Percentiles rank a stretch among this genome's conserved stretches.
These are phyloP conservation scores for Suhomyces anneliseae DNA, from an alignment of 1,139 yeast genomes.

Conservation along the genomic window DNA sequence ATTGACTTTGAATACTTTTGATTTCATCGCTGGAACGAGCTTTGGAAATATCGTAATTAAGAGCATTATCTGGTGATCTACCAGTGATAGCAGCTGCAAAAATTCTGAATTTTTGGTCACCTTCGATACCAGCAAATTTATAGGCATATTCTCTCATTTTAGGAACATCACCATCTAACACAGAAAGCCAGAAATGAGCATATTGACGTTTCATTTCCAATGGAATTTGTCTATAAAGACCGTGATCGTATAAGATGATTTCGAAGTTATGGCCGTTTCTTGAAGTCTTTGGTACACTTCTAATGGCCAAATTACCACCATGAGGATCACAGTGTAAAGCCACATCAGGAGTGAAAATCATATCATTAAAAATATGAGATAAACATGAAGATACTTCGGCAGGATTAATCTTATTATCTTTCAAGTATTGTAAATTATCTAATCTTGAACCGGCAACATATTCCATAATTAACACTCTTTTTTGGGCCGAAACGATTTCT, in stretches of 20 bases:
- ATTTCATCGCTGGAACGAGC: constrained; percentile 56
- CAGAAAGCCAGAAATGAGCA: constrained; percentile 90
- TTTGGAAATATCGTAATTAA: constrained; percentile 50
- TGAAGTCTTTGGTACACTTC: constrained; percentile 35
- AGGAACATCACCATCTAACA: constrained; percentile 66
- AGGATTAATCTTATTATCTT: constrained; percentile 62
- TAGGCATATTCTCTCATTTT: constrained; percentile 73
- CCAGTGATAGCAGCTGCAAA: constrained; percentile 96
- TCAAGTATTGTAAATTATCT: constrained; percentile 70
- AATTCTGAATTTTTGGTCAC: constrained; percentile 70
- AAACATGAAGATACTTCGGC: constrained; percentile 81
- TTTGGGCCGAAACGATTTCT: constrained; percentile 60
- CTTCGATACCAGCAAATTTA: constrained; percentile 77
- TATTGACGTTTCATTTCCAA: constrained; percentile 75
- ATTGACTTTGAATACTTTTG: constrained; percentile 59
- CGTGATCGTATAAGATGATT: constrained; percentile 90
- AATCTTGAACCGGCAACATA: constrained; percentile 78
- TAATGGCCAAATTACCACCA: constrained; percentile 91
- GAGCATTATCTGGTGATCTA: constrained; percentile 50
- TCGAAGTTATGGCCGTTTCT: constrained; percentile 75
- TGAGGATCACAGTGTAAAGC: constrained; percentile 98
- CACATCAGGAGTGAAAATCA: constrained; percentile 92
- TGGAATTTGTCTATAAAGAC: constrained; percentile 84
- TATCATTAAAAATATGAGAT: constrained; percentile 86
- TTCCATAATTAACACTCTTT: constrained; percentile 85